Evolutionary conservation across 257 asterid species (phyloP).

Genomic region (Solanum lycopersicoides): DNA sequence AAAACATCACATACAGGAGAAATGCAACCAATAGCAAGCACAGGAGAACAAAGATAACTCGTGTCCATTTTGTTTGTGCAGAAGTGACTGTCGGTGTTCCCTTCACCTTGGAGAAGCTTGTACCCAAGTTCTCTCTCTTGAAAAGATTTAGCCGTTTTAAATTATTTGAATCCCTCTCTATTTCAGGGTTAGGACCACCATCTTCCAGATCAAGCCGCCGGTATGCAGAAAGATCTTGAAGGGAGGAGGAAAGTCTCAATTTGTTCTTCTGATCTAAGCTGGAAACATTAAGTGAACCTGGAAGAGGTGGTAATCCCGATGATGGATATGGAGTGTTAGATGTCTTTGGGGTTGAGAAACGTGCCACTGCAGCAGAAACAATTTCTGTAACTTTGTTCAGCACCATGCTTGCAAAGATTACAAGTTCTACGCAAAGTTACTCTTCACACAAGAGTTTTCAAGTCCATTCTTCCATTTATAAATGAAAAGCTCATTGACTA

Average conservation of each 20-base stretch:
- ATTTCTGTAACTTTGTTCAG: conserved; percentile 48
- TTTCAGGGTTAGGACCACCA: conserved; percentile 25
- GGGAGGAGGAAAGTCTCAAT: conserved; percentile 69
- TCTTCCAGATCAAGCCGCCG: conserved; percentile 47
- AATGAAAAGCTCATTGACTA: background rate
- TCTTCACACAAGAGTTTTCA: background rate
- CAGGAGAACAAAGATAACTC: conserved; percentile 39
- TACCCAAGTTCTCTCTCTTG: conserved; percentile 34
- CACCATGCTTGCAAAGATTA: conserved; percentile 37
- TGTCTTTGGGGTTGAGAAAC: conserved; percentile 36
- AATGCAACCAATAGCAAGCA: conserved; percentile 47
- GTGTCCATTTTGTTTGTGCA: conserved; percentile 44
- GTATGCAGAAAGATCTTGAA: conserved; percentile 80
- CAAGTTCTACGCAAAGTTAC: conserved; percentile 4
- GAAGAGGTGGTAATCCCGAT: conserved; percentile 62
- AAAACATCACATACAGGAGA: conserved; percentile 34
- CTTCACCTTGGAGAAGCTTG: conserved; percentile 88
- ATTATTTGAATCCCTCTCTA: conserved; percentile 24
- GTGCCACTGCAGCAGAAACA: conserved; percentile 41
- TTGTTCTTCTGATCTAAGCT: conserved; percentile 34
- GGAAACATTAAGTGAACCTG: conserved; percentile 35
- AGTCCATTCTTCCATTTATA: background rate
- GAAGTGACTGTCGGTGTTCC: conserved; percentile 25
- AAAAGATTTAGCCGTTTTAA: conserved; percentile 26
- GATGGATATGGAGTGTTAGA: conserved; percentile 27